phyloP scores from a whole-genome alignment of 2,329 filamentous ascomycete genomes.

The Thielaviopsis populi region DNA sequence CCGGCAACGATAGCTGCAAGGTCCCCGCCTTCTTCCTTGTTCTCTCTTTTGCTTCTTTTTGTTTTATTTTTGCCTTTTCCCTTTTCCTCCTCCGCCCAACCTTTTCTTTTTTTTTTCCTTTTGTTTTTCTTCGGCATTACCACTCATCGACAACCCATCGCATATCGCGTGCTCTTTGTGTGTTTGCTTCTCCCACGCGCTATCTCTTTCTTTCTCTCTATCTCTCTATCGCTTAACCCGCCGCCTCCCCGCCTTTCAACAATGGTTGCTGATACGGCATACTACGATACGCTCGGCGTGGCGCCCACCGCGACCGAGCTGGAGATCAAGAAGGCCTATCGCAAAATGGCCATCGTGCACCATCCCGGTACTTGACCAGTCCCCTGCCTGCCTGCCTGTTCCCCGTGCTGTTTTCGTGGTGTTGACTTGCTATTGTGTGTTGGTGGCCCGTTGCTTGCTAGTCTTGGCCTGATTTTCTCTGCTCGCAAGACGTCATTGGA shows the following conservation, averaged over 20 bases:
- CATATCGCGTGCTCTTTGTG: neutral
- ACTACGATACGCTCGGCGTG: slow-evolving; percentile 79
- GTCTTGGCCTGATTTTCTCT: neutral
- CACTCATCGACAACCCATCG: neutral
- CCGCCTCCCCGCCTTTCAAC: slow-evolving; percentile 5
- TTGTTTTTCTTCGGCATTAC: neutral
- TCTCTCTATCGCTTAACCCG: neutral
- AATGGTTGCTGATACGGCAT: slow-evolving; percentile 80
- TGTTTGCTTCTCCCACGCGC: neutral
- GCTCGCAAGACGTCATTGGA: neutral
- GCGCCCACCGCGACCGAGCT: slow-evolving; percentile 71
- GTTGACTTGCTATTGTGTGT: neutral
- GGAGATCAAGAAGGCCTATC: slow-evolving; percentile 94
- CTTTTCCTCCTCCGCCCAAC: slow-evolving; percentile 7
- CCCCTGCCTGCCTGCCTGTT: neutral
- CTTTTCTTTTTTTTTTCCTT: slow-evolving; percentile 5
- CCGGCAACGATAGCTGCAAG: neutral
- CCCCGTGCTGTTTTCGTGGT: neutral
- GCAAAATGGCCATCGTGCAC: slow-evolving; percentile 84
- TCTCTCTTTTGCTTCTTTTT: slow-evolving; percentile 10
- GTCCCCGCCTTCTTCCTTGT: slow-evolving; percentile 3
- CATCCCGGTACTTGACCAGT: slow-evolving; percentile 53
- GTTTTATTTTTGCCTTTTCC: slow-evolving; percentile 14
- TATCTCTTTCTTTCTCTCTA: slow-evolving; percentile 1
- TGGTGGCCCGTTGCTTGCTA: neutral